phyloP scores from a whole-genome alignment of 305 asterid genomes.

The Solanum hybrid region DNA sequence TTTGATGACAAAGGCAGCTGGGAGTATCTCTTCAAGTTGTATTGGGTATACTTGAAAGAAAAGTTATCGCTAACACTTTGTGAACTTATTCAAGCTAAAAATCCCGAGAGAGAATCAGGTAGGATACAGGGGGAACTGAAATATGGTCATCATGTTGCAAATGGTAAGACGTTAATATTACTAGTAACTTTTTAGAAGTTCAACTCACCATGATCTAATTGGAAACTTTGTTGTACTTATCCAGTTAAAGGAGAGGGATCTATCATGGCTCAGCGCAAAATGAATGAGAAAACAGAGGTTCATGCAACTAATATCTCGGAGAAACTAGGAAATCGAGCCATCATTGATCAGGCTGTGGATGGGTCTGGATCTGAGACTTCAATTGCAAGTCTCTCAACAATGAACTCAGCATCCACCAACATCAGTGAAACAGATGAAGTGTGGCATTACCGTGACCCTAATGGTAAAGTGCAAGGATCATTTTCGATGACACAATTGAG shows the following conservation, averaged over 20 bases:
- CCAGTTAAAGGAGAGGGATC: conserved; percentile 32
- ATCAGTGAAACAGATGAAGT: conserved; percentile 13
- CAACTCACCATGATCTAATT: background rate
- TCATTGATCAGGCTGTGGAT: conserved; percentile 27
- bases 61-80: conserved; percentile 48
- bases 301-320: conserved; percentile 23
- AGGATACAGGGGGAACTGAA: conserved; percentile 17
- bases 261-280: conserved; percentile 11
- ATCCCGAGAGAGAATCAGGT: conserved; percentile 35
- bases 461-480: conserved; percentile 19
- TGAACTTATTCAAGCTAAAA: conserved; percentile 63
- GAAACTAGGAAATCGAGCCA: conserved; percentile 20
- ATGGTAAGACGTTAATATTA: background rate
- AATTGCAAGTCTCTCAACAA: conserved; percentile 4
- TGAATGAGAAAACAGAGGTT: conserved; percentile 20
- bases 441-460: conserved; percentile 27
- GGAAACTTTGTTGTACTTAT: conserved; percentile 9
- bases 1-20: conserved; percentile 81
- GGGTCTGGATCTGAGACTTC: conserved; percentile 35
- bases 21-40: conserved; percentile 87
- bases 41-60: conserved; percentile 64
- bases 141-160: conserved; percentile 1
- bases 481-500: conserved; percentile 46
- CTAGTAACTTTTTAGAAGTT: background rate
- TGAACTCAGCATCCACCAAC: background rate